Evolutionary conservation across 2,329 filamentous ascomycete genomes (phyloP), one percentile per base, ranked within the genome.

Genomic region (Aureobasidium mangrovei): DNA sequence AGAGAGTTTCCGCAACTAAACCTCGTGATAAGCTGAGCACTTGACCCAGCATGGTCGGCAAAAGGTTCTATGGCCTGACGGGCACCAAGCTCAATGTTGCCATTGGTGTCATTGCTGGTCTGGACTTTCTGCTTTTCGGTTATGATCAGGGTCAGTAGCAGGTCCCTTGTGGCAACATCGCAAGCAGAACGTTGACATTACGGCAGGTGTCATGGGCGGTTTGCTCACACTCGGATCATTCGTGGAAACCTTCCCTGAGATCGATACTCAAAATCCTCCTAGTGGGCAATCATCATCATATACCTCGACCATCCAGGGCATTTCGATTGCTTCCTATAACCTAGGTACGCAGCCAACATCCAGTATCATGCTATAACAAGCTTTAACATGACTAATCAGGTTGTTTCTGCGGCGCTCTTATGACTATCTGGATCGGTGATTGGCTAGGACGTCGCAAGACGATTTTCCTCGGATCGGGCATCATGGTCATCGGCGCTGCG

Each of bases 361-460:
- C 18, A 18, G 18, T 18, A 18, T 18, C 18, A 18, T 18, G 18
- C 18, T 18, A 18, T 18, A 18, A 18, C 18, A 18, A 18, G 18
- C 18, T 18, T 18, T 18, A 18, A 18, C 18, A 18, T 18, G 18
- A 18, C 18, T 18, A 18, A 18, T 18, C 18, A 18, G 18, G 74
- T 18, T 76, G 74, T 60, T 76, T 76, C 62, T 68, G 67, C 35
- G 74, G 74, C 24, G 72, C 74, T 4, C 65, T 76, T 32, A 60
- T 68, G 10, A 77, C 74, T 43, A 77, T 78, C 56, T 76, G 74
- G 65, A 38, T 65, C 24, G 78, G 77, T 45, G 74, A 79, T 54
- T 64, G 64, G 33, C 72, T 78, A 29, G 76, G 76, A 28, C 72
- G 76, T 27, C 71, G 71, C 40, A 72, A 69, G 60, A 74, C 72